These are phyloP conservation scores for Tulasnella calospora DNA, from an alignment of 768 basidiomycete species.

Conservation along the genomic window DNA sequence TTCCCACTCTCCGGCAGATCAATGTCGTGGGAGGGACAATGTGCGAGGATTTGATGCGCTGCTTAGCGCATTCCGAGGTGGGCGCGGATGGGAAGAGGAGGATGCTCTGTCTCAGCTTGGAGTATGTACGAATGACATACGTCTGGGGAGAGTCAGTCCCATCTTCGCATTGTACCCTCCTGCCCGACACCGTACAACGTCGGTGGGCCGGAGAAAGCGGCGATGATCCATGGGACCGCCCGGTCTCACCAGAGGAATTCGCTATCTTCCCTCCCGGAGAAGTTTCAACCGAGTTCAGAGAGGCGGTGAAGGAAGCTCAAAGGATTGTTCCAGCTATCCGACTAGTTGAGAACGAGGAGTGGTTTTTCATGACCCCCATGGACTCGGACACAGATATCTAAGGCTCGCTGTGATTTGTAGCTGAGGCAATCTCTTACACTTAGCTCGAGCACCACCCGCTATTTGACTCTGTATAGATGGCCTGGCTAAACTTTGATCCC, in stretches of 20 bases:
- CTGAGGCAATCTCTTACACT: background rate
- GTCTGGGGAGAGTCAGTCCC: background rate
- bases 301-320: background rate
- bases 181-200: background rate
- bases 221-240: background rate
- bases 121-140: background rate
- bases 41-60: background rate
- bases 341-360: background rate
- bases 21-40: background rate
- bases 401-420: background rate
- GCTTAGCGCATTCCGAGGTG: background rate
- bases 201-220: background rate
- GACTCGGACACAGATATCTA: constrained; percentile 32
- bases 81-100: background rate
- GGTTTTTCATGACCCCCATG: background rate
- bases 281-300: background rate
- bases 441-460: too few relatives aligned
- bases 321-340: background rate
- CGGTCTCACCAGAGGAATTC: background rate
- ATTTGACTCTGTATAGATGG: too few relatives aligned
- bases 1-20: background rate
- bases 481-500: too few relatives aligned
- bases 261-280: background rate
- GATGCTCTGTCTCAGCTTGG: background rate
- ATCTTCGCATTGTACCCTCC: background rate